These are phyloP conservation scores for Pseudocercospora eumusae DNA, from an alignment of 2,329 filamentous ascomycete species.

Conservation along the genomic window DNA sequence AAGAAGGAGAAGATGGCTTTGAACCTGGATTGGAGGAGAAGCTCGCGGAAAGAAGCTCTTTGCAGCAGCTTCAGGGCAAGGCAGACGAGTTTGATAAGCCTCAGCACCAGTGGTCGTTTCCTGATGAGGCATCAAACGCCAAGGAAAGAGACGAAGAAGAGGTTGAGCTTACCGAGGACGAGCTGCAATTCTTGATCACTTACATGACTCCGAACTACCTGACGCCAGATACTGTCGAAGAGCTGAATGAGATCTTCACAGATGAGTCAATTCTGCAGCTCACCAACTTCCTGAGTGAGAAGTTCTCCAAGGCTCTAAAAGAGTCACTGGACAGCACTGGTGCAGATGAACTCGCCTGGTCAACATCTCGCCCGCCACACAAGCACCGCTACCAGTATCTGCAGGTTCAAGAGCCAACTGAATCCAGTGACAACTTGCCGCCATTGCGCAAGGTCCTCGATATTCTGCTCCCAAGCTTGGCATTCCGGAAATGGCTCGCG, in stretches of 20 bases:
- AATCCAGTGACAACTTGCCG: slow-evolving; percentile 41
- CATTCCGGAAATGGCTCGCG: slow-evolving; percentile 88
- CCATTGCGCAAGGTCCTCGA: slow-evolving; percentile 76
- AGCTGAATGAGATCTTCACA: slow-evolving; percentile 75
- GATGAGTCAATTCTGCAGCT: slow-evolving; percentile 83
- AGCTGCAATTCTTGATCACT: slow-evolving; percentile 85
- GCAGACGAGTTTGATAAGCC: slow-evolving; percentile 87
- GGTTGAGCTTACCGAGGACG: slow-evolving; percentile 68
- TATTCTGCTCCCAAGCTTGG: slow-evolving; percentile 75
- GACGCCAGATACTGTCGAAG: slow-evolving; percentile 84
- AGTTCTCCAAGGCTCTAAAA: slow-evolving; percentile 72
- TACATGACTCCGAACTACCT: slow-evolving; percentile 90
- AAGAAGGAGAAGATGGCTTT: slow-evolving; percentile 89
- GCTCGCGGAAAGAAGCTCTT: slow-evolving; percentile 82
- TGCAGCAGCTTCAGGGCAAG: slow-evolving; percentile 90
- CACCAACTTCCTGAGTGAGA: slow-evolving; percentile 73
- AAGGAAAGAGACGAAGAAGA: slow-evolving; percentile 64
- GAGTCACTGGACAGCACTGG: slow-evolving; percentile 70
- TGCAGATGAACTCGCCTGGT: slow-evolving; percentile 33
- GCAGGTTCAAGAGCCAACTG: slow-evolving; percentile 46
- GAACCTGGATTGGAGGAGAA: slow-evolving; percentile 85
- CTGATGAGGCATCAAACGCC: slow-evolving; percentile 40
- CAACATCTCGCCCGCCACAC: slow-evolving; percentile 75
- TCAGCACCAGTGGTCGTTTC: slow-evolving; percentile 58
- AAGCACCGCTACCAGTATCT: slow-evolving; percentile 92